Evolutionary conservation across 495 filamentous ascomycete genomes (phyloP).

Genomic region (Bacidia gigantensis): DNA sequence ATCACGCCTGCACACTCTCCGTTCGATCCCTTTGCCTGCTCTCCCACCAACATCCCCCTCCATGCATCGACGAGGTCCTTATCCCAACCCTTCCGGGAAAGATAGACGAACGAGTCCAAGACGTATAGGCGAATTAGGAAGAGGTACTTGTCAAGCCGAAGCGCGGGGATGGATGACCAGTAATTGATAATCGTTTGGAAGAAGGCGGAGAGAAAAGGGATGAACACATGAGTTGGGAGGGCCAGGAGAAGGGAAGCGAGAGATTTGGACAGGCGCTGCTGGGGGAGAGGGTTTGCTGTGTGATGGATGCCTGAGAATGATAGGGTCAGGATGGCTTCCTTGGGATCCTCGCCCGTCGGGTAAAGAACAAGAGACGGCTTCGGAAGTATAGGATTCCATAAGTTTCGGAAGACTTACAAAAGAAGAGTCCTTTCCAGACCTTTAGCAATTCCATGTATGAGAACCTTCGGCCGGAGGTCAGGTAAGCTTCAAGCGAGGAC

Average conservation of each 20-base stretch:
- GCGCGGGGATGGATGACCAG: conserved; percentile 68
- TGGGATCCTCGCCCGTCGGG: neutral
- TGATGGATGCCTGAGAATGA: conserved; percentile 59
- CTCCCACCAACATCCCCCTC: conserved; percentile 20
- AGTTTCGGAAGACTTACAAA: conserved; percentile 39
- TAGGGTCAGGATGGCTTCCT: neutral
- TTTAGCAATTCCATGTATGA: conserved; percentile 68
- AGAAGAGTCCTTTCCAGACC: conserved; percentile 95
- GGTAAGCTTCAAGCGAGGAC: conserved; percentile 62
- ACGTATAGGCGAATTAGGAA: conserved; percentile 68
- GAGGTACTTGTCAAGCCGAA: conserved; percentile 89
- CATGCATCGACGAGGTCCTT: conserved; percentile 20
- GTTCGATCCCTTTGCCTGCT: too few species aligned
- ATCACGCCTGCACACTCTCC: conserved; percentile 31
- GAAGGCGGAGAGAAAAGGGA: conserved; percentile 62
- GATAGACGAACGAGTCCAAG: conserved; percentile 36
- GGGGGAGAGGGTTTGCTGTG: conserved; percentile 73
- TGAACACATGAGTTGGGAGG: conserved; percentile 45
- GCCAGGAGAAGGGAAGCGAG: conserved; percentile 66
- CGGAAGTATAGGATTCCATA: neutral
- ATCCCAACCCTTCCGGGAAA: conserved; percentile 21
- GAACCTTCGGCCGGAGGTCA: conserved; percentile 52
- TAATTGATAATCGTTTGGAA: conserved; percentile 80
- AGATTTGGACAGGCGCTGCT: conserved; percentile 68
- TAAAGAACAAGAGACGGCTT: too few species aligned